Conservation (phyloP, 768 basidiomycete species). For the Macrocybe gigantea region DNA sequence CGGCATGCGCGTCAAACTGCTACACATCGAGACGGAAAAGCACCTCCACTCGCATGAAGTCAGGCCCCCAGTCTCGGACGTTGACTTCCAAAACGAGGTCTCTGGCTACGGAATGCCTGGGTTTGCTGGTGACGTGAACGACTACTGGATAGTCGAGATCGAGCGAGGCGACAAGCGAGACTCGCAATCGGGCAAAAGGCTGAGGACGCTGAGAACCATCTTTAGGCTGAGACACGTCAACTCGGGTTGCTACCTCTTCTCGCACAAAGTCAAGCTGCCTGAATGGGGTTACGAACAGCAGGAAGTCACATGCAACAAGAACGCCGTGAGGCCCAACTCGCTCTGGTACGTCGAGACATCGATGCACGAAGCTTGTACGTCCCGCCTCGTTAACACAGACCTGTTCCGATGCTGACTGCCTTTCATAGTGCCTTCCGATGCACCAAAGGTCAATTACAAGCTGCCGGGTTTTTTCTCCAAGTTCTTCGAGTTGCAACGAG, state of each 20-base stretch:
- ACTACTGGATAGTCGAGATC: constrained; percentile 90
- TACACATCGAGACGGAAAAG: constrained; percentile 77
- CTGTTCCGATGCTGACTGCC: not conserved
- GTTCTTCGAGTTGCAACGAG: constrained; percentile 86
- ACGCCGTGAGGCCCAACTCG: constrained; percentile 83
- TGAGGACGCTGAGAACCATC: constrained; percentile 75
- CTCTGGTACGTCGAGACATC: constrained; percentile 94
- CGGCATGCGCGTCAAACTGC: constrained; percentile 70
- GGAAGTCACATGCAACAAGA: constrained; percentile 99
- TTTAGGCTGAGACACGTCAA: constrained; percentile 82
- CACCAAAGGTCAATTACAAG: constrained; percentile 84
- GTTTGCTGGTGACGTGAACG: constrained; percentile 85
- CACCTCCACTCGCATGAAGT: constrained; percentile 92
- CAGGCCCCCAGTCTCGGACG: constrained; percentile 92
- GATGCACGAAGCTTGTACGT: constrained; percentile 62
- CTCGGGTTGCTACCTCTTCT: constrained; percentile 95
- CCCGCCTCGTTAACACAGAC: not conserved
- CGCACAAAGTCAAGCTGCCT: constrained; percentile 95
- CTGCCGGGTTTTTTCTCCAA: constrained; percentile 87
- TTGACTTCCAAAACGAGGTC: constrained; percentile 99
- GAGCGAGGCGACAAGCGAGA: constrained; percentile 62
- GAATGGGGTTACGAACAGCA: constrained; percentile 99
- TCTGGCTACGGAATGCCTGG: constrained; percentile 88
- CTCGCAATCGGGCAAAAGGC: constrained; percentile 56
- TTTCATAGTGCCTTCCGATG: constrained; percentile 56